phyloP scores from a whole-genome alignment of 176 grass and related monocot genomes.

The Tillandsia fasciculata region DNA sequence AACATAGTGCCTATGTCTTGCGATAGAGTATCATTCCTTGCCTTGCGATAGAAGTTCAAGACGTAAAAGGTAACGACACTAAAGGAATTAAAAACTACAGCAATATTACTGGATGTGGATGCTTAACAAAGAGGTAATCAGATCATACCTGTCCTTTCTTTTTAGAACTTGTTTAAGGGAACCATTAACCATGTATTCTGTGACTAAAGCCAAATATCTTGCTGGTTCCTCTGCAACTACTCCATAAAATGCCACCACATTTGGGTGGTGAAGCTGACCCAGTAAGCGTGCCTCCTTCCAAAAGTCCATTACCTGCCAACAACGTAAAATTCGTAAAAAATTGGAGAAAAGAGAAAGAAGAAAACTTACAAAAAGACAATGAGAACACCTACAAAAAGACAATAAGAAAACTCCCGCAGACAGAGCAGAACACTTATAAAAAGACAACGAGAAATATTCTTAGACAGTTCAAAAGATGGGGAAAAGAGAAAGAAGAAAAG shows the following conservation, averaged over 20 bases:
- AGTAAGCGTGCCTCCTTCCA: conserved; percentile 24
- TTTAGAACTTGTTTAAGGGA: conserved; percentile 22
- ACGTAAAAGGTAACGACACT: background rate
- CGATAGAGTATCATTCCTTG: no score
- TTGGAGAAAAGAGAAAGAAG: no score
- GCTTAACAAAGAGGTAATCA: background rate
- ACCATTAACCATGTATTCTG: conserved; percentile 27
- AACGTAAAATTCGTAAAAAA: background rate
- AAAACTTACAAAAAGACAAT: no score
- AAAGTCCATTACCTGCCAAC: conserved; percentile 15
- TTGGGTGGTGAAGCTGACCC: conserved; percentile 19
- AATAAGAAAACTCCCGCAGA: background rate
- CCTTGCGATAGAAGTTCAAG: background rate
- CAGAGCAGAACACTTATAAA: no score
- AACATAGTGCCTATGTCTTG: no score
- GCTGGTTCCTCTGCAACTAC: conserved; percentile 17
- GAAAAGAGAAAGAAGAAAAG: no score
- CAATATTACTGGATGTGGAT: background rate
- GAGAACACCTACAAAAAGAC: background rate
- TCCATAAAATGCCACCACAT: conserved; percentile 25
- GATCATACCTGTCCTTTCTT: conserved; percentile 16
- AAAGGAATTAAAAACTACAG: background rate
- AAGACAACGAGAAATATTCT: no score
- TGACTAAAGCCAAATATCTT: conserved; percentile 10
- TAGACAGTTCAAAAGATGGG: no score